These are phyloP conservation scores for Rhododendron ferrugineum DNA, from an alignment of 148 eudicot genomes.

Conservation along the genomic window DNA sequence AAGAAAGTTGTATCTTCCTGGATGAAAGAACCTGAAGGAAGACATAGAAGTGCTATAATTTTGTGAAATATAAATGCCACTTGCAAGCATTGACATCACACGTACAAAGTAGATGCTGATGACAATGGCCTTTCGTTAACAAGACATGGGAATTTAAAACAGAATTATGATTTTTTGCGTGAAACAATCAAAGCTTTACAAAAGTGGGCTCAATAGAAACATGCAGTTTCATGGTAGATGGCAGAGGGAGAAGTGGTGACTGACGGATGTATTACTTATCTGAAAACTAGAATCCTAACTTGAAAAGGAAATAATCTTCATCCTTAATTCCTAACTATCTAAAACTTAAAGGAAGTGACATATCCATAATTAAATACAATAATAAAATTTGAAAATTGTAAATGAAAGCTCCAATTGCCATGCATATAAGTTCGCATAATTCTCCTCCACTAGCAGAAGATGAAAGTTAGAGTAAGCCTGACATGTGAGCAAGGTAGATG, in stretches of 20 bases:
- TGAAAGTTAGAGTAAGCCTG: too few relatives aligned
- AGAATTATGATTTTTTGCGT: neutral
- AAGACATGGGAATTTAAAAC: neutral
- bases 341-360: too few relatives aligned
- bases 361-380: too few relatives aligned
- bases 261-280: too few relatives aligned
- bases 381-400: too few relatives aligned
- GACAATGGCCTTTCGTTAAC: neutral
- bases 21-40: slow-evolving; percentile 63
- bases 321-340: too few relatives aligned
- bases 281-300: too few relatives aligned
- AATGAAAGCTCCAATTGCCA: too few relatives aligned
- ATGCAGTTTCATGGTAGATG: neutral
- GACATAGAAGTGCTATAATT: neutral
- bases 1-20: slow-evolving; percentile 68
- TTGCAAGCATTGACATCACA: neutral
- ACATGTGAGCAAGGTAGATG: too few relatives aligned
- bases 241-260: neutral
- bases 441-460: too few relatives aligned
- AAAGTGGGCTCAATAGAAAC: neutral
- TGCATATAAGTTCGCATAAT: too few relatives aligned
- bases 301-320: too few relatives aligned
- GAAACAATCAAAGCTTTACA: neutral
- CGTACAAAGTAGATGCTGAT: neutral
- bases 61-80: neutral